Conservation (phyloP, 139 green algal species). For the Chlorella sorokiniana region DNA sequence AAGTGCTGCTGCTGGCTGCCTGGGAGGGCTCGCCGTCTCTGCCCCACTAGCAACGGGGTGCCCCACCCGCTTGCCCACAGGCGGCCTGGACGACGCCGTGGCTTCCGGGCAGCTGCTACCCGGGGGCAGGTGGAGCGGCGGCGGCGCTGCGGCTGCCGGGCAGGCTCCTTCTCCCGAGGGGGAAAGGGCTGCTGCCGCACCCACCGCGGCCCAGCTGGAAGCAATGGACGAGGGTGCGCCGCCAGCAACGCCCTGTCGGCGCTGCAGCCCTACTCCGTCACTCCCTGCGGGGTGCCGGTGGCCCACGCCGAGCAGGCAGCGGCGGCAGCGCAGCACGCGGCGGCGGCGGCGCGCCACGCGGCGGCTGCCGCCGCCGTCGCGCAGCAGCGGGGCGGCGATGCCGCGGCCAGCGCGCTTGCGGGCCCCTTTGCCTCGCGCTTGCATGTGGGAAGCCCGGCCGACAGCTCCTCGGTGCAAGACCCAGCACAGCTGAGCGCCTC, state of each 20-base stretch:
- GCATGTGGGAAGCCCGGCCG: neutral
- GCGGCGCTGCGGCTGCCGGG: neutral
- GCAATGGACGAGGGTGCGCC: neutral
- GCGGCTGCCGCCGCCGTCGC: neutral
- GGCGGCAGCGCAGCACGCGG: neutral
- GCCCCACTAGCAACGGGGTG: neutral
- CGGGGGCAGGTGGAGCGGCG: neutral
- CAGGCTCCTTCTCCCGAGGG: too few relatives aligned
- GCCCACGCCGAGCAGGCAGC: neutral
- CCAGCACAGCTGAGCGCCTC: too few relatives aligned
- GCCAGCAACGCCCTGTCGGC: conserved; percentile 3
- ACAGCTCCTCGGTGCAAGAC: too few relatives aligned
- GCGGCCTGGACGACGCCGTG: conserved; percentile 1
- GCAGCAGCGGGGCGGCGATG: conserved; percentile 3
- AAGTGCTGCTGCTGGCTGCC: neutral
- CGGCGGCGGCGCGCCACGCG: too few relatives aligned
- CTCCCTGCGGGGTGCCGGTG: neutral
- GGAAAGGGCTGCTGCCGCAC: neutral
- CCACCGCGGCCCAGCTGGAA: neutral
- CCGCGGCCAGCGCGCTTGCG: neutral
- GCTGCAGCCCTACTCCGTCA: conserved; percentile 4
- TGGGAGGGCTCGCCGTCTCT: neutral
- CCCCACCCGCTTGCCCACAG: neutral
- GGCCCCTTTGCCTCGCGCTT: conserved; percentile 3
- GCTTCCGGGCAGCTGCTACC: neutral